These are phyloP conservation scores for Kazachstania kunashirensis DNA, from an alignment of 805 yeast genomes.

Conservation along the genomic window DNA sequence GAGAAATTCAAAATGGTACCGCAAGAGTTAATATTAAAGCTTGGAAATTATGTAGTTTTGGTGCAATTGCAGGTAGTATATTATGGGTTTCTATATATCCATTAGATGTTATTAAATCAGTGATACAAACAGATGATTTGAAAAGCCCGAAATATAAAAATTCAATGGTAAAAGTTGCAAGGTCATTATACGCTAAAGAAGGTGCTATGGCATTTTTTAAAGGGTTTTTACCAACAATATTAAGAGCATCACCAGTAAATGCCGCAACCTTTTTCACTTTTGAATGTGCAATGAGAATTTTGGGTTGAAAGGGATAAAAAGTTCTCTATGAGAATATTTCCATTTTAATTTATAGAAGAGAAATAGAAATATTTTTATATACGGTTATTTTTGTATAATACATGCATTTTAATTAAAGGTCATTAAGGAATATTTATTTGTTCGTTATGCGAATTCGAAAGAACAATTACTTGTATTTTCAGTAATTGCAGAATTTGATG, in stretches of 20 bases:
- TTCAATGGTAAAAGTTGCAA: conserved; percentile 50
- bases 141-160: conserved; percentile 47
- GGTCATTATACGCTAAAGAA: conserved; percentile 40
- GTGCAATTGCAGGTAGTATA: conserved; percentile 85
- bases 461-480: conserved; percentile 7
- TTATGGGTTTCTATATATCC: conserved; percentile 84
- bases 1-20: conserved; percentile 32
- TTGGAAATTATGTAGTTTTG: conserved; percentile 76
- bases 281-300: conserved; percentile 71
- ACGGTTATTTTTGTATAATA: no score
- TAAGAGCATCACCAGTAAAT: conserved; percentile 97
- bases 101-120: conserved; percentile 82
- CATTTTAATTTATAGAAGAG: background rate
- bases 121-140: conserved; percentile 47
- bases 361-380: background rate
- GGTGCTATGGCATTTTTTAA: conserved; percentile 76
- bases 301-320: conserved; percentile 31
- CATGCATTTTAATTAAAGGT: no score
- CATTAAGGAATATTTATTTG: background rate
- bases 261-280: conserved; percentile 94
- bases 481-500: conserved; percentile 4
- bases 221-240: conserved; percentile 85
- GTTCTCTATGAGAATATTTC: background rate
- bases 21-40: conserved; percentile 69
- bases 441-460: conserved; percentile 17